Percentiles rank a stretch among this genome's conserved stretches.
Evolutionary conservation across 164 flowering plant genomes (phyloP).

Genomic region (Vitis vinifera): ASM3070453v1 NC_081813.1:7365501-7366000

Average conservation of each 20-base stretch:
- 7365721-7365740: conserved; percentile 36
- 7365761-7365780: conserved; percentile 36
- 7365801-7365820: conserved; percentile 42
- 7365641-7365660: conserved; percentile 33
- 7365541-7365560: conserved; percentile 39
- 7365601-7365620: conserved; percentile 30
- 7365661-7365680: conserved; percentile 32
- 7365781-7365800: conserved; percentile 37
- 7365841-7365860: conserved; percentile 40
- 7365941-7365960: conserved; percentile 43
- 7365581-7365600: conserved; percentile 26
- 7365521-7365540: conserved; percentile 21
- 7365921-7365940: conserved; percentile 36
- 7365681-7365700: conserved; percentile 40
- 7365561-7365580: conserved; percentile 35
- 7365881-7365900: conserved; percentile 35
- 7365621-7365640: conserved; percentile 26
- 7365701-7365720: conserved; percentile 35
- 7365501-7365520: conserved; percentile 20
- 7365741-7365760: conserved; percentile 43
- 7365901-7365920: conserved; percentile 40
- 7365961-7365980: conserved; percentile 37
- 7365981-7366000: conserved; percentile 20
- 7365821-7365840: conserved; percentile 43
- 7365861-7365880: conserved; percentile 42